Conservation (phyloP, 2,329 filamentous ascomycete species). For the Calonectria ilicicola region DNA sequence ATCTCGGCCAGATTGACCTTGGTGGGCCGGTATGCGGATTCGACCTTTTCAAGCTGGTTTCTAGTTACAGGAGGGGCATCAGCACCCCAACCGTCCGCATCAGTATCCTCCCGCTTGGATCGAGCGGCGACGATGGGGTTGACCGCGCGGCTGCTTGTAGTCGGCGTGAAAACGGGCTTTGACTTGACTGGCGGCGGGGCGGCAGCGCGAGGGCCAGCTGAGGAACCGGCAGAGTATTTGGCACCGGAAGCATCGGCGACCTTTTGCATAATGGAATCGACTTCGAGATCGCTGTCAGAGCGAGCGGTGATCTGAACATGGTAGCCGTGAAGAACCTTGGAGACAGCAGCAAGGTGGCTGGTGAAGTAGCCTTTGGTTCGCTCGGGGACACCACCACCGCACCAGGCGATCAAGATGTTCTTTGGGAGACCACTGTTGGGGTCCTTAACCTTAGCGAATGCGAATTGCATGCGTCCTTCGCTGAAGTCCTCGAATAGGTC, state of each 20-base stretch:
- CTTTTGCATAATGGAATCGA: slow-evolving; percentile 90
- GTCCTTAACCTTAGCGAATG: slow-evolving; percentile 96
- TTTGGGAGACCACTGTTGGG: slow-evolving; percentile 91
- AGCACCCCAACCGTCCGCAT: slow-evolving; percentile 92
- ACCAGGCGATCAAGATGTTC: slow-evolving; percentile 94
- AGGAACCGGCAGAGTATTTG: slow-evolving; percentile 84
- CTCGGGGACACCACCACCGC: slow-evolving; percentile 97
- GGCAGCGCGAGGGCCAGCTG: slow-evolving; percentile 63
- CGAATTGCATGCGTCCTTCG: slow-evolving; percentile 96
- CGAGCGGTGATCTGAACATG: slow-evolving; percentile 98
- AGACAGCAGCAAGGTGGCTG: slow-evolving; percentile 89
- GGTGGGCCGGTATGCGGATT: slow-evolving; percentile 92
- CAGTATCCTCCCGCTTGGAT: slow-evolving; percentile 71
- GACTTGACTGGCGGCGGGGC: slow-evolving; percentile 79
- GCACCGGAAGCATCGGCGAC: slow-evolving; percentile 94
- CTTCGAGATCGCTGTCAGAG: slow-evolving; percentile 88
- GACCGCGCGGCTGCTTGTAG: slow-evolving; percentile 60
- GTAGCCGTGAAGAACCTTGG: slow-evolving; percentile 95
- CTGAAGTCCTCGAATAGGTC: slow-evolving; percentile 96
- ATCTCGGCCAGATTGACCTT: slow-evolving; percentile 94
- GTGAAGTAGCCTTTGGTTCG: slow-evolving; percentile 98
- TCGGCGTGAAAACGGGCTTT: slow-evolving; percentile 93
- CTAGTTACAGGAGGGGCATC: slow-evolving; percentile 94
- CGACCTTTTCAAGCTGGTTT: slow-evolving; percentile 90
- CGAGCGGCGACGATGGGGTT: slow-evolving; percentile 78